phyloP scores from a whole-genome alignment of 768 basidiomycete genomes.

The Paxillus rubicundulus region DNA sequence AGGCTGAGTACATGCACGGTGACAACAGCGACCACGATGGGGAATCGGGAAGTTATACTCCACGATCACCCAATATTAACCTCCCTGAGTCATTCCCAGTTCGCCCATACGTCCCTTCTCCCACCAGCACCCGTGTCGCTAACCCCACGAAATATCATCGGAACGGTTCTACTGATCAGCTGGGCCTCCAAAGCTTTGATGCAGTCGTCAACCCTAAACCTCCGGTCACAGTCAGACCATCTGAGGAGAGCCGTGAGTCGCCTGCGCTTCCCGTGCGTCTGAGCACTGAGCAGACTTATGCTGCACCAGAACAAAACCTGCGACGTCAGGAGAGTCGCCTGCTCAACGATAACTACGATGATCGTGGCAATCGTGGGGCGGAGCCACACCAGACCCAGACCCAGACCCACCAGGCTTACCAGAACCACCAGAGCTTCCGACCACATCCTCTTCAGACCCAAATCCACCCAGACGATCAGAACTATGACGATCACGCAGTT shows the following conservation, averaged over 20 bases:
- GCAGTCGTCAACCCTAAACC: conserved; percentile 51
- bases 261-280: conserved; percentile 7
- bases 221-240: conserved; percentile 12
- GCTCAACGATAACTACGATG: conserved; percentile 20
- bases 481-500: conserved; percentile 58
- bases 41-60: conserved; percentile 60
- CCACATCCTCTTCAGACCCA: conserved; percentile 41
- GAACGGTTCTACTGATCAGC: conserved; percentile 58
- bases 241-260: conserved; percentile 31
- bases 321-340: conserved; percentile 20
- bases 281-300: conserved; percentile 16
- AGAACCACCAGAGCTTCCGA: conserved; percentile 25
- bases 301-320: conserved; percentile 16
- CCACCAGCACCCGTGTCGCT: conserved; percentile 28
- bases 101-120: conserved; percentile 31
- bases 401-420: conserved; percentile 5
- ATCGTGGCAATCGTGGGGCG: conserved; percentile 15
- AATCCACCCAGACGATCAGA: conserved; percentile 55
- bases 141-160: conserved; percentile 50
- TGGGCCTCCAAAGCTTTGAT: conserved; percentile 60
- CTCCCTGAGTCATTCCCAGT: conserved; percentile 48
- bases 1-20: conserved; percentile 32
- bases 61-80: conserved; percentile 62
- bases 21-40: conserved; percentile 40
- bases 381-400: conserved; percentile 26